Conservation (phyloP, 257 asterid genomes). For the Plectranthus barbatus region DNA sequence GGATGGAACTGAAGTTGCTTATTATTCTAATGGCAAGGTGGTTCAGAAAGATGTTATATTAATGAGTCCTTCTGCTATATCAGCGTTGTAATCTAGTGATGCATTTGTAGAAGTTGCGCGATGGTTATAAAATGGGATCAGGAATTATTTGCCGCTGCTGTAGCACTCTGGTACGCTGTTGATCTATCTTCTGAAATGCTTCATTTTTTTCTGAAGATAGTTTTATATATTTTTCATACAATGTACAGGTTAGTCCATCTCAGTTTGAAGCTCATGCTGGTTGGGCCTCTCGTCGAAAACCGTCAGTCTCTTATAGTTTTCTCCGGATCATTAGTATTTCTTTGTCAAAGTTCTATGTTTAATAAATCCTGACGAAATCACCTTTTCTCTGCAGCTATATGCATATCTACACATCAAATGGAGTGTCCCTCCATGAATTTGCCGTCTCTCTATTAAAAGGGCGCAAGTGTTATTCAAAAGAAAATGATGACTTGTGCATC, state of each 20-base stretch:
- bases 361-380: conserved; percentile 15
- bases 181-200: conserved; percentile 10
- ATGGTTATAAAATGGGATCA: conserved; percentile 81
- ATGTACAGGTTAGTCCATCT: conserved; percentile 92
- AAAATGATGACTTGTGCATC: conserved; percentile 89
- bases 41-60: conserved; percentile 13
- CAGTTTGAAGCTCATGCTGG: conserved; percentile 99
- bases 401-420: conserved; percentile 92
- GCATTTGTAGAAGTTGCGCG: conserved; percentile 63
- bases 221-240: conserved; percentile 15
- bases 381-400: conserved; percentile 63
- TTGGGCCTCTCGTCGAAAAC: conserved; percentile 94
- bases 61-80: neutral
- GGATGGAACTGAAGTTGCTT: conserved; percentile 88
- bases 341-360: conserved; percentile 1
- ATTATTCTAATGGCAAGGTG: conserved; percentile 95
- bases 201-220: conserved; percentile 9
- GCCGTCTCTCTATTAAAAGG: conserved; percentile 81
- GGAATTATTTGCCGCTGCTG: conserved; percentile 92
- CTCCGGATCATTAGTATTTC: conserved; percentile 12
- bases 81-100: conserved; percentile 17
- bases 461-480: conserved; percentile 55
- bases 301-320: conserved; percentile 47
- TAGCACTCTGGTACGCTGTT: conserved; percentile 56
- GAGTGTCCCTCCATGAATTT: conserved; percentile 95